Conservation (phyloP, 2,329 filamentous ascomycete species). For the Fulvia fulva region DNA sequence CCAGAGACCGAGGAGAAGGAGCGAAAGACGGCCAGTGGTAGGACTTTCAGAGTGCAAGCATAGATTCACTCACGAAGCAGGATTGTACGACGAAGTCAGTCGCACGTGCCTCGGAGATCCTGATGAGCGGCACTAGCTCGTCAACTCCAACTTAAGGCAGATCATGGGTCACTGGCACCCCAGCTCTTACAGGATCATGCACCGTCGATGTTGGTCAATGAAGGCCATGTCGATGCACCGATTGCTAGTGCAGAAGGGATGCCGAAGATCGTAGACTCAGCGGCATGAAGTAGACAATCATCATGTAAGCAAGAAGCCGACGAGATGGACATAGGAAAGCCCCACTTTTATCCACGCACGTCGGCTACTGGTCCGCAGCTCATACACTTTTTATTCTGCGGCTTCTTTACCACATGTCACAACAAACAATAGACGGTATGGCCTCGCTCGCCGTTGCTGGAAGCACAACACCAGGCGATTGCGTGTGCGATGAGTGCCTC, state of each 20-base stretch:
- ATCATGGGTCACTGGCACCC: too few species aligned
- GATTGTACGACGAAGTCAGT: background rate
- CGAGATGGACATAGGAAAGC: background rate
- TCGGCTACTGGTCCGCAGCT: too few species aligned
- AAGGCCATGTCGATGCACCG: too few species aligned
- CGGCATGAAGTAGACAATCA: background rate
- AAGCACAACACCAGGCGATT: background rate
- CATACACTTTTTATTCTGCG: too few species aligned
- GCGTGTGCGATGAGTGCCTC: background rate
- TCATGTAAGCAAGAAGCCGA: background rate
- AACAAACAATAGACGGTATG: background rate
- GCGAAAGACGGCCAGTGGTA: slow-evolving; percentile 93
- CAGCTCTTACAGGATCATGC: too few species aligned
- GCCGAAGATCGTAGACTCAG: too few species aligned
- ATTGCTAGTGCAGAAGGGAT: too few species aligned
- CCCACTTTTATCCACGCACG: background rate
- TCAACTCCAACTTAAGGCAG: background rate
- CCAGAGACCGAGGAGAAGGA: slow-evolving; percentile 97
- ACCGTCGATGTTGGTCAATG: too few species aligned
- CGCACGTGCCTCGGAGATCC: background rate
- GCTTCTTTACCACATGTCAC: background rate
- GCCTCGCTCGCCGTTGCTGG: background rate
- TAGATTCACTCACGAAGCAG: slow-evolving; percentile 8
- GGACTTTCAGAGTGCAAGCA: slow-evolving; percentile 72
- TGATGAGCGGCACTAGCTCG: background rate